These are phyloP conservation scores for Sporothrix inflata DNA, from an alignment of 2,329 filamentous ascomycete species.

Conservation along the genomic window DNA sequence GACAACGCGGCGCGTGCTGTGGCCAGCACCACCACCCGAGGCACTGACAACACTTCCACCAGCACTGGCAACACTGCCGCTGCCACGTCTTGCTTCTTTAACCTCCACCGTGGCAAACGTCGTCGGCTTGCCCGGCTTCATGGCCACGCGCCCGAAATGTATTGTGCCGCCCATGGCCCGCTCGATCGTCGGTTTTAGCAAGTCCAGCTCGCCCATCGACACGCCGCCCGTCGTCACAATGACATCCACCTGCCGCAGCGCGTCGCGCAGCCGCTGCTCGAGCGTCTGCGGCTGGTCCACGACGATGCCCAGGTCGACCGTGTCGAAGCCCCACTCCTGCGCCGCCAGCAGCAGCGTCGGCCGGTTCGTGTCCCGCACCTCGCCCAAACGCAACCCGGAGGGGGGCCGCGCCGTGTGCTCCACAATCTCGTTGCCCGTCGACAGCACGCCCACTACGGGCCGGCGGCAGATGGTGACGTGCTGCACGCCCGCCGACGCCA, in stretches of 20 bases:
- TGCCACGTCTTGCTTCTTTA: conserved; percentile 61
- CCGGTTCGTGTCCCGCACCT: conserved; percentile 92
- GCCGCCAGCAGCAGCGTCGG: conserved; percentile 83
- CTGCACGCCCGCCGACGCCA: conserved; percentile 79
- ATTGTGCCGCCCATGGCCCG: conserved; percentile 86
- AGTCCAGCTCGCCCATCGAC: conserved; percentile 96
- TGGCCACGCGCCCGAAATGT: conserved; percentile 92
- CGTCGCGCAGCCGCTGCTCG: conserved; percentile 75
- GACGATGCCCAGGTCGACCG: conserved; percentile 84
- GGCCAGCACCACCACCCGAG: neutral
- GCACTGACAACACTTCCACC: neutral
- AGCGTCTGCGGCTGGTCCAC: conserved; percentile 72
- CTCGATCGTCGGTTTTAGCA: conserved; percentile 95
- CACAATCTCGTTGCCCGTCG: conserved; percentile 93
- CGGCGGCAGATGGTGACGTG: conserved; percentile 73
- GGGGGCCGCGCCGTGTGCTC: conserved; percentile 61
- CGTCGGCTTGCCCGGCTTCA: conserved; percentile 98
- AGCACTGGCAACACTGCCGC: conserved; percentile 42
- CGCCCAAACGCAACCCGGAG: conserved; percentile 69
- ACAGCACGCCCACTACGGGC: conserved; percentile 82
- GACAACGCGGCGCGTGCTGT: conserved; percentile 47
- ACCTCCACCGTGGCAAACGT: conserved; percentile 89
- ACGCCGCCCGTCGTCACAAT: conserved; percentile 93
- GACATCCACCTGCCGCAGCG: conserved; percentile 74
- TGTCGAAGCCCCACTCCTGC: conserved; percentile 72